A percentile compares a stretch with the other conserved stretches of the same genome.
phyloP scores from a whole-genome alignment of 2,329 filamentous ascomycete species.

The Trichophyton benhamiae region DNA sequence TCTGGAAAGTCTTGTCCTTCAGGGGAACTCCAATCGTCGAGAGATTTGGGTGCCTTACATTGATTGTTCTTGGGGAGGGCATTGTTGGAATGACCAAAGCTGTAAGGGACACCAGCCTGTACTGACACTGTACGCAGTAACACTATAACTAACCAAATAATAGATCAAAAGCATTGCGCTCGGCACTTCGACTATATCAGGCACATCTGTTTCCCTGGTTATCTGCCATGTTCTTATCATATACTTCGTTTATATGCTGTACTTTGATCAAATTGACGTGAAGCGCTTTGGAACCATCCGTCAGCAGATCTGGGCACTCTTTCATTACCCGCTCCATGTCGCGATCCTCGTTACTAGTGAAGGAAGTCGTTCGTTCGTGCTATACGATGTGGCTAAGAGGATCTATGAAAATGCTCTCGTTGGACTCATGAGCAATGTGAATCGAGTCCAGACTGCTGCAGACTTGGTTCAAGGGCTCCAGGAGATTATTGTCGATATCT shows the following conservation, averaged over 20 bases:
- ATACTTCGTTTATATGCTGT: slow-evolving; percentile 50
- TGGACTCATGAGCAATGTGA: neutral
- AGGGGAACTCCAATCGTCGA: slow-evolving; percentile 48
- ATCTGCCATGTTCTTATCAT: slow-evolving; percentile 12
- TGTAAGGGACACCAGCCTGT: slow-evolving; percentile 6
- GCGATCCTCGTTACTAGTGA: slow-evolving; percentile 51
- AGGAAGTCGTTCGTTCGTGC: slow-evolving; percentile 41
- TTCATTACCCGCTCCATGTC: slow-evolving; percentile 53
- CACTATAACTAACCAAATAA: neutral
- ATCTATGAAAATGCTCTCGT: slow-evolving; percentile 12
- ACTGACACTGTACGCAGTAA: neutral
- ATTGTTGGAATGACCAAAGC: slow-evolving; percentile 33
- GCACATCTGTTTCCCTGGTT: slow-evolving; percentile 10
- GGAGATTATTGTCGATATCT: slow-evolving; percentile 1
- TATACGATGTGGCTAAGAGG: slow-evolving; percentile 26
- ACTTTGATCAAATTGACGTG: slow-evolving; percentile 42
- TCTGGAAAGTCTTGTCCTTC: slow-evolving; percentile 36
- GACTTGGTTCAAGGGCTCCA: slow-evolving; percentile 5
- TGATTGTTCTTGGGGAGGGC: slow-evolving; percentile 51
- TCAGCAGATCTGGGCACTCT: slow-evolving; percentile 41
- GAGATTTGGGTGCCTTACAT: slow-evolving; percentile 45
- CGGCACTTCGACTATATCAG: slow-evolving; percentile 8
- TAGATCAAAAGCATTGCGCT: slow-evolving; percentile 13
- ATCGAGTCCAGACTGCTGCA: neutral
- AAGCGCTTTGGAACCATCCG: slow-evolving; percentile 40